A percentile compares a stretch with the other conserved stretches of the same genome.
These are phyloP conservation scores for Cubamyces lactineus DNA, from an alignment of 768 basidiomycete species.

Conservation along the genomic window DNA sequence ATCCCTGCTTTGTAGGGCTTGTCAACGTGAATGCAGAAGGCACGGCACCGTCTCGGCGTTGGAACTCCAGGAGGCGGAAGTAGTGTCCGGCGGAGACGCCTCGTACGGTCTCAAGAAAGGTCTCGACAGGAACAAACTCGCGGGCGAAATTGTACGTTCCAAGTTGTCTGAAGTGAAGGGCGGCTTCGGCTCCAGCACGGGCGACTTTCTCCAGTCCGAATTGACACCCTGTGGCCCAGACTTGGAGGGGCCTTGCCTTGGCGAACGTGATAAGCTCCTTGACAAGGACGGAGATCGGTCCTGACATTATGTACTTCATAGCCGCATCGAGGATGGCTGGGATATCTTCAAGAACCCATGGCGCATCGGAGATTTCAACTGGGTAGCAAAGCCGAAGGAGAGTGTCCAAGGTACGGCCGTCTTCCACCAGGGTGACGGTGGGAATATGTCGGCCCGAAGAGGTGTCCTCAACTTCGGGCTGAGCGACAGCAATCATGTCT, in stretches of 20 bases:
- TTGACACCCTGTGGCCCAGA: slow-evolving; percentile 39
- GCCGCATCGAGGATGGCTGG: slow-evolving; percentile 1
- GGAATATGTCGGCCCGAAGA: neutral
- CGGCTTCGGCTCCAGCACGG: neutral
- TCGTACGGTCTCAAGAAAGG: neutral
- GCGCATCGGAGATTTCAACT: slow-evolving; percentile 27
- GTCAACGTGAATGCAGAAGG: neutral
- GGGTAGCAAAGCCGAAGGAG: slow-evolving; percentile 43
- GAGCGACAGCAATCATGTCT: slow-evolving; percentile 56
- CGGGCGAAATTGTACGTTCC: neutral
- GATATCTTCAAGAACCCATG: neutral
- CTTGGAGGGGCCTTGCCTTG: slow-evolving; percentile 32
- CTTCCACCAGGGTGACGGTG: slow-evolving; percentile 37
- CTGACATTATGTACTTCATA: slow-evolving; percentile 14
- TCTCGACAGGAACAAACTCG: slow-evolving; percentile 5
- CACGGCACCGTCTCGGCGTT: neutral
- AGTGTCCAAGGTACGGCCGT: slow-evolving; percentile 29
- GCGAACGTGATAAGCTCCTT: slow-evolving; percentile 12
- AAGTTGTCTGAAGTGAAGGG: neutral
- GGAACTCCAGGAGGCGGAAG: neutral
- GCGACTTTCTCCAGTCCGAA: slow-evolving; percentile 36
- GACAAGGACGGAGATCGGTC: slow-evolving; percentile 8
- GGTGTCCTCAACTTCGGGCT: slow-evolving; percentile 29
- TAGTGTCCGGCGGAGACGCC: slow-evolving; percentile 3
- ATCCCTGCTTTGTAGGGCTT: neutral